Evolutionary conservation across 2,329 filamentous ascomycete genomes (phyloP), one percentile per base, ranked within the genome.

Genomic region (Gaeumannomyces tritici): DNA sequence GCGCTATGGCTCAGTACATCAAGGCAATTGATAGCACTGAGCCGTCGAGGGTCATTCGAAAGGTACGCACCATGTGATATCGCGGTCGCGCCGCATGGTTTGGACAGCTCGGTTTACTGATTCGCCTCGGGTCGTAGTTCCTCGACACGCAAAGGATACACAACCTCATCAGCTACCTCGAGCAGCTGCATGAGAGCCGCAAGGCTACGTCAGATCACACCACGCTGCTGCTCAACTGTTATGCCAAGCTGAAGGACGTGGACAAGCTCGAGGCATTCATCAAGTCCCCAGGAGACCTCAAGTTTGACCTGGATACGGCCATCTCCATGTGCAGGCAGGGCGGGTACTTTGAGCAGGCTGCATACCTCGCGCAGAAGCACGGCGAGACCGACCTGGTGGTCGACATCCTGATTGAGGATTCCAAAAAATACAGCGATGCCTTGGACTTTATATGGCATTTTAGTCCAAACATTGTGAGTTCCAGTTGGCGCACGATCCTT

Each of bases 1-100:
- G 90, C 8, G 93, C 96, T n/a, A 99, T 99, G 96, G 89, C 96
- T 69, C 95, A 98, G 73, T 99, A 99, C 71, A 86, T 99, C 65
- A 89, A 91, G 68, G 93, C 96, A 0, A 97, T 99, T 64, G 93
- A 97, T 71, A 95, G 91, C 64, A 98, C 93, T 0, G 93, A 98
- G 70, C 93, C 93, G 8, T 97, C 93, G 1, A 93, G 97, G 71
- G 91, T 98, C 58, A 97, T 98, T 70, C 85, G 93, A 69, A 97
- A 96, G 79, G 89, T 90, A 71, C 61, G 69, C 24, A 13, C n/a
- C 3, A 12, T 18, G 5, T 5, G 21, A 27, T 55, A 1, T 42
- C 28, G 4, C 8, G 8, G 31, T 11, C 12, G 31, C 31, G 31
- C 31, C 7, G 31, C 31, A 9, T 11, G 12, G 11, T 35, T 12